Evolutionary conservation across 2,329 filamentous ascomycete genomes (phyloP).

Genomic region (Rosellinia necatrix): DNA sequence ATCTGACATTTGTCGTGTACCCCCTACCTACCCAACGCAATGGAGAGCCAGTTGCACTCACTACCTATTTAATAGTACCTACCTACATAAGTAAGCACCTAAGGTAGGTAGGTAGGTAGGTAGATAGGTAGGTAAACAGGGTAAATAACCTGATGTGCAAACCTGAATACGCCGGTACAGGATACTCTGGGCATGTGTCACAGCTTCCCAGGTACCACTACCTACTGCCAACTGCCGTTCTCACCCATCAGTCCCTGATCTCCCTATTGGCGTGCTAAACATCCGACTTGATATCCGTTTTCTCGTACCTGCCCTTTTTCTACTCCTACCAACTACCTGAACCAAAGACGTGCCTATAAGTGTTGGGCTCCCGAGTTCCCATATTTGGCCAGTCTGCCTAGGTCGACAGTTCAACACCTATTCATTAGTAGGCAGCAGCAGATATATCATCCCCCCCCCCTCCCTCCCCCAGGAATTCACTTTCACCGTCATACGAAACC

Average conservation of each 20-base stretch:
- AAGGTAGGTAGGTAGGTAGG: no score
- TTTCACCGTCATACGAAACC: background rate
- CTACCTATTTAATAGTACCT: no score
- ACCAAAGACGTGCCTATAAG: constrained; percentile 12
- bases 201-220: no score
- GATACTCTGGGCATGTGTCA: no score
- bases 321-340: background rate
- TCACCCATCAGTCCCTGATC: background rate
- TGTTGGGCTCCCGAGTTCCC: background rate
- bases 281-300: background rate
- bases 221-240: background rate
- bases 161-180: no score
- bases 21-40: no score
- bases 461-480: background rate
- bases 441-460: background rate
- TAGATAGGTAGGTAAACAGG: no score
- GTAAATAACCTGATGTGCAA: no score
- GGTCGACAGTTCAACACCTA: no score
- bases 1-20: background rate
- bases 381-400: no score
- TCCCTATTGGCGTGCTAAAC: background rate
- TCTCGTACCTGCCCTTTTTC: background rate
- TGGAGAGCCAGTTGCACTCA: no score
- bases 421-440: background rate
- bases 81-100: no score